phyloP scores from a whole-genome alignment of 192 early-diverging fungal species.

The Linnemannia hyalina region DNA sequence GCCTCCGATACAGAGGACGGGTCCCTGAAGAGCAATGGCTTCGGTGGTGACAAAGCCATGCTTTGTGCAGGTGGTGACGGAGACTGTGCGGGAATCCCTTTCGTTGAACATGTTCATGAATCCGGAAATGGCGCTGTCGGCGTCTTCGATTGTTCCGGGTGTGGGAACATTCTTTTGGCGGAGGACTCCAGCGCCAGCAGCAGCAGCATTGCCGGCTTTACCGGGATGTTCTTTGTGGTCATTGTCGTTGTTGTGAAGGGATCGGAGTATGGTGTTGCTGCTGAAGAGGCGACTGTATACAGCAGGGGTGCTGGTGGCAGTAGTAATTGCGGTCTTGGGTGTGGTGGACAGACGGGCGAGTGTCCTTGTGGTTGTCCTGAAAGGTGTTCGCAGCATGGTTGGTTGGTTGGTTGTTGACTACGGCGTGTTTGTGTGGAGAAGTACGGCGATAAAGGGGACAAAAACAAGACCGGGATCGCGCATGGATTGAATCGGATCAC shows the following conservation, averaged over 20 bases:
- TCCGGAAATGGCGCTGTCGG: slow-evolving; percentile 55
- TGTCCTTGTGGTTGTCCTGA: background rate
- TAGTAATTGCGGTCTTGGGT: background rate
- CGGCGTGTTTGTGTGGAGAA: background rate
- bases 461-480: background rate
- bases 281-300: background rate
- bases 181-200: slow-evolving; percentile 7
- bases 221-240: background rate
- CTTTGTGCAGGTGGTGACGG: slow-evolving; percentile 63
- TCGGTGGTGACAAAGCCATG: slow-evolving; percentile 68
- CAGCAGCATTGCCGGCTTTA: background rate
- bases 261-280: background rate
- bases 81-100: slow-evolving; percentile 52
- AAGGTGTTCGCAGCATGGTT: background rate
- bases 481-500: background rate
- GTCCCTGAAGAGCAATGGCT: slow-evolving; percentile 59
- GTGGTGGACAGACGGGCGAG: background rate
- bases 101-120: slow-evolving; percentile 73
- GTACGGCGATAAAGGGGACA: background rate
- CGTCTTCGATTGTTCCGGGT: slow-evolving; percentile 40
- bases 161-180: slow-evolving; percentile 42
- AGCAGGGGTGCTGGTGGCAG: background rate
- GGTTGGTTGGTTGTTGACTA: too few species aligned
- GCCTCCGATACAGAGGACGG: slow-evolving; percentile 66
- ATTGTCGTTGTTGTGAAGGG: slow-evolving; percentile 6